Evolutionary conservation across 2,329 filamentous ascomycete species (phyloP).

Genomic region (Aspergillus pseudoglaucus): DNA sequence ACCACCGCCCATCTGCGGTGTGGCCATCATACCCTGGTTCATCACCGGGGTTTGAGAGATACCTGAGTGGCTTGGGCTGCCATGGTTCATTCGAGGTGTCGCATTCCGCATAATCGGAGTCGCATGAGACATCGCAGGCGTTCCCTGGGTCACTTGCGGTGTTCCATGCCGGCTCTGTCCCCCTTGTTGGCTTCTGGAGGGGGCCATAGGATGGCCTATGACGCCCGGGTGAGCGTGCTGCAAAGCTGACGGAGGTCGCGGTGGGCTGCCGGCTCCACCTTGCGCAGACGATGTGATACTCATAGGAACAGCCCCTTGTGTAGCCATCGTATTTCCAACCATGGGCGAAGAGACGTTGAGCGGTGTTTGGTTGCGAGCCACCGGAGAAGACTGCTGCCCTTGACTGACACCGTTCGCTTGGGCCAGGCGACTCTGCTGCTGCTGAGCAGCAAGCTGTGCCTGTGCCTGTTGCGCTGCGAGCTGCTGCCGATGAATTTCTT

Average conservation of each 20-base stretch:
- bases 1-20: slow-evolving; percentile 33
- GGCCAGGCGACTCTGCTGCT: slow-evolving; percentile 48
- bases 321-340: slow-evolving; percentile 32
- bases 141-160: slow-evolving; percentile 42
- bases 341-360: slow-evolving; percentile 41
- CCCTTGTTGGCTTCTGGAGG: slow-evolving; percentile 38
- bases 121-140: slow-evolving; percentile 41
- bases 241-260: slow-evolving; percentile 39
- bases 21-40: slow-evolving; percentile 36
- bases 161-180: slow-evolving; percentile 43
- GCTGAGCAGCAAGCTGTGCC: slow-evolving; percentile 35
- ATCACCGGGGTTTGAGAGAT: slow-evolving; percentile 41
- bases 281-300: slow-evolving; percentile 39
- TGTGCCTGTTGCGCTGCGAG: slow-evolving; percentile 43
- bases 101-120: slow-evolving; percentile 44
- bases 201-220: slow-evolving; percentile 40
- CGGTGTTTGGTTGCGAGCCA: slow-evolving; percentile 43
- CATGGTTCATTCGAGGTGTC: slow-evolving; percentile 42
- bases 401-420: slow-evolving; percentile 38
- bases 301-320: slow-evolving; percentile 39
- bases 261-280: slow-evolving; percentile 39
- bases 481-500: slow-evolving; percentile 34
- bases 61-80: slow-evolving; percentile 35
- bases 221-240: slow-evolving; percentile 43
- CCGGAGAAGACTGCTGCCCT: slow-evolving; percentile 41